Evolutionary conservation across 2,329 filamentous ascomycete species (phyloP), one percentile per base, ranked within the genome.

Genomic region (Thielaviopsis musarum): DNA sequence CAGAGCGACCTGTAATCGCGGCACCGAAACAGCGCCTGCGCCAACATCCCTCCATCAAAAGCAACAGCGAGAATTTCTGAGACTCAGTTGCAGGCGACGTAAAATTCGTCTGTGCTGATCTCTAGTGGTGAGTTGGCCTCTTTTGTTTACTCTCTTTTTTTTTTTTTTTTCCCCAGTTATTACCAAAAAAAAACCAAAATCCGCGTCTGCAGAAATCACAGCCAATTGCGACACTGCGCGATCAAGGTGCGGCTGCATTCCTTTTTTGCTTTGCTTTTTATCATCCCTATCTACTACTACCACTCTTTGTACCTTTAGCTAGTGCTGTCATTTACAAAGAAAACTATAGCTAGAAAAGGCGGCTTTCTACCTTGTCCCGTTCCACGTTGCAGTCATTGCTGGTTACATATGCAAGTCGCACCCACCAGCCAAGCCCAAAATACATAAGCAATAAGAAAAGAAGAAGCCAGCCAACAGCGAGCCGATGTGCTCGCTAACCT

Each of bases 101-200:
- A 63, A 68, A 65, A 66, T 68, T 80, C 78, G 80, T 82, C 79
- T 82, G 79, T 76, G 71, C 78, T 82, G 79, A 77, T 81, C 79
- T 79, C 76, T 66, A 68, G 69, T 72, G 75, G 77, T 79, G 69
- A 76, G 75, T 64, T 52, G 4, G 30, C n/a, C 19, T 34, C 17
- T 17, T 41, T 49, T 59, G 52, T 48, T 49, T 9, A 45, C 41
- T 22, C 26, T 28, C n/a, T 19, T 24, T 26, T 26, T 24, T 53
- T 12, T 53, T n/a, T 28, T 21, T 24, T 24, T 6, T 24, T 24
- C 24, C 21, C 24, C 10, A 17, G 4, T 52, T n/a, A n/a, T n/a
- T n/a, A n/a, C n/a, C n/a, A n/a, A n/a, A n/a, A n/a, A n/a, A n/a
- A n/a, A 28, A 28, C 26, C 26, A 28, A 28, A 28, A 28, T 28